These are phyloP conservation scores for Fusarium tuaranense DNA, from an alignment of 2,329 filamentous ascomycete species.

Conservation along the genomic window DNA sequence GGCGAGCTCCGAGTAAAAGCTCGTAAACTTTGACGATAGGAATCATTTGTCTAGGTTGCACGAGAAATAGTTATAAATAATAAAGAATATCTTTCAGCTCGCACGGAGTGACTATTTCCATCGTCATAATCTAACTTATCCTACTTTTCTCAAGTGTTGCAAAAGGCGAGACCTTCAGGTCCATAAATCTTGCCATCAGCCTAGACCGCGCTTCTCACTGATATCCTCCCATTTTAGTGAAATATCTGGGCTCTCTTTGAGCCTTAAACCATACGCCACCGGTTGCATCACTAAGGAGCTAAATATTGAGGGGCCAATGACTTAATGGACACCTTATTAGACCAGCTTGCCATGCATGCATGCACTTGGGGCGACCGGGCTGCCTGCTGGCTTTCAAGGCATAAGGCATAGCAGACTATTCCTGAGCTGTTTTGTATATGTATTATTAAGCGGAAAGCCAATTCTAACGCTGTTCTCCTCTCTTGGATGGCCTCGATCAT, in stretches of 20 bases:
- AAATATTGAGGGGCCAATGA: too few relatives aligned
- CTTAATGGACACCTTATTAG: neutral
- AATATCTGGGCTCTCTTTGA: neutral
- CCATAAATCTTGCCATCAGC: neutral
- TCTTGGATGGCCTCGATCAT: neutral
- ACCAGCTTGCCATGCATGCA: neutral
- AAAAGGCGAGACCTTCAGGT: neutral
- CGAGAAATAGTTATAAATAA: neutral
- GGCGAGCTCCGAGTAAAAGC: neutral
- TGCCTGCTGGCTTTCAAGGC: neutral
- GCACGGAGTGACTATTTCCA: too few relatives aligned
- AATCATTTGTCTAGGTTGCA: neutral
- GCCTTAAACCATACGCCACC: neutral
- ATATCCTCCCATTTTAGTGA: neutral
- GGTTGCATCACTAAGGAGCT: neutral
- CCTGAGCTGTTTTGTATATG: too few relatives aligned
- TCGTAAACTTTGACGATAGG: neutral
- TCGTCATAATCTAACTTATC: neutral
- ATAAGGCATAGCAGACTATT: too few relatives aligned
- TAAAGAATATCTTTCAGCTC: neutral
- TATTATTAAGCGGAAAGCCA: rapidly evolving
- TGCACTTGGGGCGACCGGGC: neutral
- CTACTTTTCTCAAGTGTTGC: too few relatives aligned
- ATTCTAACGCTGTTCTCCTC: neutral
- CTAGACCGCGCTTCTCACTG: neutral